phyloP scores from a whole-genome alignment of 441 rosid species.

The Gossypium lobatum region DNA sequence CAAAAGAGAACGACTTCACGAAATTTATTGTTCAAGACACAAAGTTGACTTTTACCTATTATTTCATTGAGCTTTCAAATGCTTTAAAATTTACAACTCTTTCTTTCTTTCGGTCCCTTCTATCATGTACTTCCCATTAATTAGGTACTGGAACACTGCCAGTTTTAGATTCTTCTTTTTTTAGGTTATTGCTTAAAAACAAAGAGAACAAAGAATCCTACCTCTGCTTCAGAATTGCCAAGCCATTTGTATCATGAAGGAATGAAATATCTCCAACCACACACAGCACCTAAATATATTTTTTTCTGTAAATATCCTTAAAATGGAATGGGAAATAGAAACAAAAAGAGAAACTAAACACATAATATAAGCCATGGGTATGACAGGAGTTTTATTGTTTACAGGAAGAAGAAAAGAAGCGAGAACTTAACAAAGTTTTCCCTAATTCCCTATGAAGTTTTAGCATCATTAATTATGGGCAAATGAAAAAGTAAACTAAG shows the following conservation, averaged over 20 bases:
- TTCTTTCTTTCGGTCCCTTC: neutral
- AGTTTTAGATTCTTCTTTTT: neutral
- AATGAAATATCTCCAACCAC: slow-evolving; percentile 89
- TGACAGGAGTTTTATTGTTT: neutral
- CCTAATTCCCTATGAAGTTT: neutral
- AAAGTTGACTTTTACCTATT: neutral
- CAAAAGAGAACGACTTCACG: neutral
- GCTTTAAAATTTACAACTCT: neutral
- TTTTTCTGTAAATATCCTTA: neutral
- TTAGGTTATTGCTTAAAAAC: neutral
- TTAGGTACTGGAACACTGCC: neutral
- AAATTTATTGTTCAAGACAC: neutral
- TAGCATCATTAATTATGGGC: neutral
- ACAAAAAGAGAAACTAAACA: neutral
- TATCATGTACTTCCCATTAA: neutral
- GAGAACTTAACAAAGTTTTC: neutral
- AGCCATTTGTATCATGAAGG: slow-evolving; percentile 97
- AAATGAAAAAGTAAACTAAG: neutral
- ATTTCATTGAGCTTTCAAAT: neutral
- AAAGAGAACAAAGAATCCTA: slow-evolving; percentile 19
- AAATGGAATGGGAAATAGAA: slow-evolving; percentile 9
- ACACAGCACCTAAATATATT: slow-evolving; percentile 56
- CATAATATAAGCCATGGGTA: neutral
- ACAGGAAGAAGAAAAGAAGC: neutral
- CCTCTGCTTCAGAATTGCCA: slow-evolving; percentile 79